Conservation (phyloP, 176 grass and related monocot species). For the Tuctoria greenei region DNA sequence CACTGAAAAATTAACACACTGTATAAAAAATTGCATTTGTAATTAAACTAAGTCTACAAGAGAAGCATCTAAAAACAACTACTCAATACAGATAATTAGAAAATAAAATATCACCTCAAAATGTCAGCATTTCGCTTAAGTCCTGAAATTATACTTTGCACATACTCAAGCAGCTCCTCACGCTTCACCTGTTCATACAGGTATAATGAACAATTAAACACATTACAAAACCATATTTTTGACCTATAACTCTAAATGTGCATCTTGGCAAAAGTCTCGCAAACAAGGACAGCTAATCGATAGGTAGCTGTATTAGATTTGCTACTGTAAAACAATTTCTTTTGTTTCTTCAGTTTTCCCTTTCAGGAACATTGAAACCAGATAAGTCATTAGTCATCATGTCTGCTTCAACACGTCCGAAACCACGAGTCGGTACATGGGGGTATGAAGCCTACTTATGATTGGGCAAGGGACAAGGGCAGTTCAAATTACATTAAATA, state of each 20-base stretch:
- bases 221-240: slow-evolving; percentile 13
- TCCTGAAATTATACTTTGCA: slow-evolving; percentile 80
- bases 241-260: neutral
- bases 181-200: slow-evolving; percentile 74
- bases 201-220: neutral
- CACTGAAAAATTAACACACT: slow-evolving; percentile 8
- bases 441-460: neutral
- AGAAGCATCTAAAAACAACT: slow-evolving; percentile 6
- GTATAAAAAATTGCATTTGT: neutral
- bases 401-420: neutral
- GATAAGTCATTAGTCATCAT: neutral
- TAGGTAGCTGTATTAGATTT: slow-evolving; percentile 8
- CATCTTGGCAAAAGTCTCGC: slow-evolving; percentile 24
- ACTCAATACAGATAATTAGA: slow-evolving; percentile 23
- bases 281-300: neutral
- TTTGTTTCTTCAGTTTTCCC: neutral
- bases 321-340: slow-evolving; percentile 9
- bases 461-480: neutral
- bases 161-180: slow-evolving; percentile 91
- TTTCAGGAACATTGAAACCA: neutral
- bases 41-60: neutral
- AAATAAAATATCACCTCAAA: slow-evolving; percentile 63
- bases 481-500: slow-evolving; percentile 1
- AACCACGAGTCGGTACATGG: neutral
- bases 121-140: slow-evolving; percentile 90